Evolutionary conservation across 2,329 filamentous ascomycete genomes (phyloP).

Genomic region (Aspergillus unguis): DNA sequence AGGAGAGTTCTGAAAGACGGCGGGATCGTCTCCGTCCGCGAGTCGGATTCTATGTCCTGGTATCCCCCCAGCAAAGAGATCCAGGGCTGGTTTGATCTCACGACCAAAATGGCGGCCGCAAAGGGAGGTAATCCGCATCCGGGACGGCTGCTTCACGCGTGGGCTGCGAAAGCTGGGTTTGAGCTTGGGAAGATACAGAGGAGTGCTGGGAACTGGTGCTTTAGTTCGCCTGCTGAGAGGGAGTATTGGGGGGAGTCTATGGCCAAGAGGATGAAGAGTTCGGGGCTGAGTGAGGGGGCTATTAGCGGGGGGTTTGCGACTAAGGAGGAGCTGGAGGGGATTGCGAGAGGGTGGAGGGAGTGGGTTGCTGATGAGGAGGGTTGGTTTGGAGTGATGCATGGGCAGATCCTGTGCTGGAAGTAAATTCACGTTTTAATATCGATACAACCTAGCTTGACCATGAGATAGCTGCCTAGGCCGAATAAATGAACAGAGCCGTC

Average conservation of each 20-base stretch:
- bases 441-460: neutral
- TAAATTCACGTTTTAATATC: constrained; percentile 4
- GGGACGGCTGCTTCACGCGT: constrained; percentile 31
- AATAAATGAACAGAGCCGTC: neutral
- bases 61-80: constrained; percentile 32
- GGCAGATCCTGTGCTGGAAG: constrained; percentile 38
- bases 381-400: constrained; percentile 39
- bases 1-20: constrained; percentile 51
- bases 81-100: constrained; percentile 23
- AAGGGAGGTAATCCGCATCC: constrained; percentile 31
- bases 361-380: constrained; percentile 34
- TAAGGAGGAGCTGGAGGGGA: constrained; percentile 30
- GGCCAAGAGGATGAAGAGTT: constrained; percentile 27
- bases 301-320: constrained; percentile 32
- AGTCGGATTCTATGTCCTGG: constrained; percentile 35
- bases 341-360: constrained; percentile 33
- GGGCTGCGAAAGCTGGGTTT: constrained; percentile 38
- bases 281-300: constrained; percentile 28
- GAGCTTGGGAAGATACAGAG: constrained; percentile 19
- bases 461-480: neutral
- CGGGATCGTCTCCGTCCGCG: constrained; percentile 52
- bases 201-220: constrained; percentile 37
- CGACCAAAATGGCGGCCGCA: constrained; percentile 17
- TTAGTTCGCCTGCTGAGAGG: constrained; percentile 30
- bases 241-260: constrained; percentile 36